Evolutionary conservation across 306 rosid species (phyloP), one percentile per base, ranked within the genome.

Genomic region (Carpinus fangiana): DNA sequence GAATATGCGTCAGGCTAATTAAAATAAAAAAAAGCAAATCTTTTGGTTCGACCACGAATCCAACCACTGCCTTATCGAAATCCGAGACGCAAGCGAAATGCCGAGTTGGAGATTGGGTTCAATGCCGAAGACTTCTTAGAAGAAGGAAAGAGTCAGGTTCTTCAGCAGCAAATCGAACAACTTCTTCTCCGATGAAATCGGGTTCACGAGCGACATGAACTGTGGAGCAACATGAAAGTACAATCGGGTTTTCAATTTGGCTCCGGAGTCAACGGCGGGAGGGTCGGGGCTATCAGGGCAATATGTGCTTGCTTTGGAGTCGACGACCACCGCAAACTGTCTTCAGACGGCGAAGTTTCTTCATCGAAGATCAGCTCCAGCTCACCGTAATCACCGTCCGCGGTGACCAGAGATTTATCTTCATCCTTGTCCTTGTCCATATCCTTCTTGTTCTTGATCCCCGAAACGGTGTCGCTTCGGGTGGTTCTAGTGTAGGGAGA

Each of bases 281-380:
- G 95, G 90, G 3, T 76, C 86, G 0, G 95, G 95, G 12, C 84
- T 92, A 4, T 81, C 95, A 2, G 1, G 26, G 26, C 26, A 23
- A 23, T 23, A 23, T 23, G 26, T 23, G 26, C 26, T 23, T 23
- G 1, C 26, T 1, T 1, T 23, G 26, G 26, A 23, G 26, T 23
- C 7, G 70, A 18, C 3, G n/a, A 17, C n/a, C 3, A 52, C 47
- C 68, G 48, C 38, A 71, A 0, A 66, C 20, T 38, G 50, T 43
- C 73, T 59, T 65, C 78, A 13, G 73, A 61, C 68, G 70, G 80
- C 26, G 80, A 55, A 3, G 55, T 18, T 70, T 83, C 73, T 73
- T 90, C 95, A 13, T 96, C 92, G 79, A 94, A 92, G 10, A 94
- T 90, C 81, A 92, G 81, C 38, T 87, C 93, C 70, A 89, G 76